Base-by-base conservation (phyloP, 495 filamentous ascomycete genomes). In the Podospora didyma region DNA sequence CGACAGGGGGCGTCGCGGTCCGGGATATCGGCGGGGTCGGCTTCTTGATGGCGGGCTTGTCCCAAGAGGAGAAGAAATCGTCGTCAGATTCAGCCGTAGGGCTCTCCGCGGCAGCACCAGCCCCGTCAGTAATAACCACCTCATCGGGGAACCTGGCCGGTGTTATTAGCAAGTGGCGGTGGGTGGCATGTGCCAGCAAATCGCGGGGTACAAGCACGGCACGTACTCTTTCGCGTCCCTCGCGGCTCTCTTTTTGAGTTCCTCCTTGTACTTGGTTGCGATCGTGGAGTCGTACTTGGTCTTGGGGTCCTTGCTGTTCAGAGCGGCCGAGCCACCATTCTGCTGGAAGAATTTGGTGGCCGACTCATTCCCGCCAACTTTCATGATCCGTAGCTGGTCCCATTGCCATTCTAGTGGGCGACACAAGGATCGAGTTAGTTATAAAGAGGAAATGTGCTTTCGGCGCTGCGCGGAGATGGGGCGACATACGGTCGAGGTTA, bases 11-110 rank as follows among this genome's bases (percentile, higher is more conserved):
- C 4, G 94, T 97, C 34, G 86, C 86, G 35, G 90, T 94, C 67
- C 94, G 88, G 31, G 93, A 96, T 28, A 93, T 84, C 24, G 94
- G 94, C 57, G 96, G 94, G 62, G 89, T 96, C 9, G 92, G 95
- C 54, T 92, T 88, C 77, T 97, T 98, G 76, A 98, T 96, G 3
- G 91, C 82, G 3, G 94, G 94, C 73, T 96, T 96, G 69, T 97
- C 95, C 92, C 93, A 98, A 0, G 91, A 96, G 9, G 93, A 96
- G 78, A 97, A 98, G 81, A 97, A 98, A 70, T 97, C 93, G 60
- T 95, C 91, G 9, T 88, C 90, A 22, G 97, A 93, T 51, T 81
- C 85, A 45, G 86, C 79, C 39, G 89, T 89, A 19, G 90, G 92
- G 64, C 75, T 79, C 1, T 85, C 84, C 58, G 89, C 86, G 35